A percentile compares a stretch with the other conserved stretches of the same genome.
Evolutionary conservation across 1,284 basidiomycete genomes (phyloP).

Genomic region (Heliocybe sulcata): DNA sequence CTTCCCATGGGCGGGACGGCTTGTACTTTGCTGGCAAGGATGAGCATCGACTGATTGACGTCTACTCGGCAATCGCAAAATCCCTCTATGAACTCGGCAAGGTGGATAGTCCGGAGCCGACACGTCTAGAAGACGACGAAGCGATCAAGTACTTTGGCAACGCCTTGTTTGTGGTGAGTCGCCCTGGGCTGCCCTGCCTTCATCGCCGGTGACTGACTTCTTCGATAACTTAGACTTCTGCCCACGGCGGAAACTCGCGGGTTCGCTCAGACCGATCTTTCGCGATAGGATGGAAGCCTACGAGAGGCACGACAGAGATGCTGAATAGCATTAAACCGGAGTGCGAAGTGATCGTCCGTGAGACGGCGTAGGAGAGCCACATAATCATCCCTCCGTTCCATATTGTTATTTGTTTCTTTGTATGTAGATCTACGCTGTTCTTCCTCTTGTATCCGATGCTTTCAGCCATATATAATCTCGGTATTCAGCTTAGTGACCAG

Average conservation of each 20-base stretch:
- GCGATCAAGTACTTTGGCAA: constrained; percentile 19
- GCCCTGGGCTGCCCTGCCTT: background rate
- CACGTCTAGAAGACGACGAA: constrained; percentile 19
- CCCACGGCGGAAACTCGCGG: constrained; percentile 47
- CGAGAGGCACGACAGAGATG: constrained; percentile 35
- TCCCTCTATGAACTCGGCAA: constrained; percentile 23
- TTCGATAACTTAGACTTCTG: constrained; percentile 10
- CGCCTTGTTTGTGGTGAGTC: constrained; percentile 12
- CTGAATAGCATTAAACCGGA: constrained; percentile 36
- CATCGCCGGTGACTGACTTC: too few relatives aligned
- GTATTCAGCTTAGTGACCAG: too few relatives aligned
- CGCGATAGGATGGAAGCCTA: constrained; percentile 50
- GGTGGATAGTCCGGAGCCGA: constrained; percentile 20
- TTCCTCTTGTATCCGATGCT: too few relatives aligned
- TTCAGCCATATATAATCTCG: too few relatives aligned
- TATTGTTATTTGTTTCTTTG: too few relatives aligned
- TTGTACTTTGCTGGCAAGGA: constrained; percentile 42
- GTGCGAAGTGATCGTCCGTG: background rate
- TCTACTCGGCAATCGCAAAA: constrained; percentile 25
- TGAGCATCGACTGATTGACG: constrained; percentile 30
- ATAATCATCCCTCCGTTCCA: too few relatives aligned
- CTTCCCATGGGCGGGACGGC: constrained; percentile 33
- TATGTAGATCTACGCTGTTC: too few relatives aligned
- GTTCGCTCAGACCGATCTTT: constrained; percentile 40
- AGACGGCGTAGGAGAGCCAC: too few relatives aligned